Percentiles rank a stretch among this genome's conserved stretches.
phyloP scores from a whole-genome alignment of 495 filamentous ascomycete species.

The Lasiosphaeria ovina region DNA sequence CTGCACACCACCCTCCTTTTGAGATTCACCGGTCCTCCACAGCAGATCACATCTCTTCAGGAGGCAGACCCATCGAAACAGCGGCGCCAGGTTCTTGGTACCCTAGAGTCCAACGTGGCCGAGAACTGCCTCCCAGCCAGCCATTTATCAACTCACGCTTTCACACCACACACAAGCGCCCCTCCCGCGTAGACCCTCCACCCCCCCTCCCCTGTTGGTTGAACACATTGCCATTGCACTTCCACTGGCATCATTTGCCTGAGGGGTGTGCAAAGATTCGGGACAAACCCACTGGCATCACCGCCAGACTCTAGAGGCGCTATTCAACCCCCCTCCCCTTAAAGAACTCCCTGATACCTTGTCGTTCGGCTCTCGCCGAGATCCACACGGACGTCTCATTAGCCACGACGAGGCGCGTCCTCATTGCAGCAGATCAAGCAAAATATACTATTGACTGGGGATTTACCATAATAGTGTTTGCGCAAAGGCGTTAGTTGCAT shows the following conservation, averaged over 20 bases:
- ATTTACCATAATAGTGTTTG: slow-evolving; percentile 17
- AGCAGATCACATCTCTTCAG: slow-evolving; percentile 21
- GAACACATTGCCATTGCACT: slow-evolving; percentile 27
- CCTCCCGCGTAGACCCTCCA: background rate
- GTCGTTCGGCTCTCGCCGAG: slow-evolving; percentile 8
- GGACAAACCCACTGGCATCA: slow-evolving; percentile 17
- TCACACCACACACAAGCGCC: slow-evolving; percentile 10
- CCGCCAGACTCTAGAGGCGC: slow-evolving; percentile 7
- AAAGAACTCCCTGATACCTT: slow-evolving; percentile 4
- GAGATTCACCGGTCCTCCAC: slow-evolving; percentile 17
- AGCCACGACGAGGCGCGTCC: slow-evolving; percentile 13
- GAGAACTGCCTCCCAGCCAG: slow-evolving; percentile 6
- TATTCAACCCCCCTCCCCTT: slow-evolving; percentile 3
- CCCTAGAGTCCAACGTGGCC: slow-evolving; percentile 12
- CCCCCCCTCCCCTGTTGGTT: slow-evolving; percentile 11
- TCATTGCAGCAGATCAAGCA: slow-evolving; percentile 17
- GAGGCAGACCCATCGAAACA: slow-evolving; percentile 15
- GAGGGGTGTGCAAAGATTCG: slow-evolving; percentile 23
- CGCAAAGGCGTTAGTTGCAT: slow-evolving; percentile 14
- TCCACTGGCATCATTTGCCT: slow-evolving; percentile 12
- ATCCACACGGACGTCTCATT: slow-evolving; percentile 8
- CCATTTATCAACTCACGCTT: slow-evolving; percentile 12
- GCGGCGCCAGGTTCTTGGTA: slow-evolving; percentile 19
- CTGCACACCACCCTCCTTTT: slow-evolving; percentile 23
- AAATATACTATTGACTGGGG: slow-evolving; percentile 23